These are phyloP conservation scores for Pythium apleroticum DNA, from an alignment of 352 stramenopile genomes.

Conservation along the genomic window DNA sequence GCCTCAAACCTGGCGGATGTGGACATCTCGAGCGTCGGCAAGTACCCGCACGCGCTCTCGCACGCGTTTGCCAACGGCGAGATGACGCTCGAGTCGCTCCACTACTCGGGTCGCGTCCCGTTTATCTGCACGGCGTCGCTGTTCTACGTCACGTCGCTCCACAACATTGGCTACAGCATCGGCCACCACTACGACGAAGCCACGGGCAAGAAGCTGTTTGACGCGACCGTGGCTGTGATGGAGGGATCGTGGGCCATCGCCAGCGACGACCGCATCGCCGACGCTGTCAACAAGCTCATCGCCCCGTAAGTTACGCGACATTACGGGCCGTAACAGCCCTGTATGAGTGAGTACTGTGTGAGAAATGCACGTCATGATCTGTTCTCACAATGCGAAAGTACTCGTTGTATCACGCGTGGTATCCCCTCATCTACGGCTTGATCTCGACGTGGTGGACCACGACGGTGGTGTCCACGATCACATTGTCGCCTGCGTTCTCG, in stretches of 20 bases:
- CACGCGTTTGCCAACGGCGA: constrained; percentile 1
- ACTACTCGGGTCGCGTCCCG: constrained; percentile 4
- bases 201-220: constrained; percentile 14
- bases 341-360: no score
- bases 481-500: neutral
- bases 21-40: constrained; percentile 16
- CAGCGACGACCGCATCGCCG: neutral
- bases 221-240: constrained; percentile 11
- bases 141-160: constrained; percentile 19
- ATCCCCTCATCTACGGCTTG: no score
- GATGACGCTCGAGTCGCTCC: constrained; percentile 12
- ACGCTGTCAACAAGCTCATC: constrained; percentile 10
- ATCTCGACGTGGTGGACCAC: neutral
- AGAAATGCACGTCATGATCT: no score
- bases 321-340: no score
- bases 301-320: no score
- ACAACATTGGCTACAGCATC: constrained; percentile 9
- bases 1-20: constrained; percentile 6
- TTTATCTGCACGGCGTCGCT: constrained; percentile 6
- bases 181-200: constrained; percentile 23
- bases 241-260: constrained; percentile 17
- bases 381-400: no score
- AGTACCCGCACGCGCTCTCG: constrained; percentile 7
- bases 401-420: no score
- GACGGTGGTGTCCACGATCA: constrained; percentile 18